These are phyloP conservation scores for Phytopythium oedochilum DNA, from an alignment of 352 stramenopile species.

Conservation along the genomic window DNA sequence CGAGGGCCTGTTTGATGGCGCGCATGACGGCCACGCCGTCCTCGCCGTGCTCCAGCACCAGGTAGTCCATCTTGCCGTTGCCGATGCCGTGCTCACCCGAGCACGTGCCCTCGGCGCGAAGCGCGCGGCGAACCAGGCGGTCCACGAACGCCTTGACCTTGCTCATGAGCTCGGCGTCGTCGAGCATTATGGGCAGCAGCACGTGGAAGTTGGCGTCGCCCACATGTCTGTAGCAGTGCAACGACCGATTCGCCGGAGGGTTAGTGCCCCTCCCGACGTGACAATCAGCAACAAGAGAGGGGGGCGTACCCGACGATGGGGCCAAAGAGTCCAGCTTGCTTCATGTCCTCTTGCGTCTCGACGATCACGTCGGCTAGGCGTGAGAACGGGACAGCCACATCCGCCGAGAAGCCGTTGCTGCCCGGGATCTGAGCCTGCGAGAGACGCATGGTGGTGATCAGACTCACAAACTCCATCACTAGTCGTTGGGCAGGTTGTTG, in stretches of 20 bases:
- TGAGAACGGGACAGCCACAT: conserved; percentile 95
- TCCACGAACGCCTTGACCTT: conserved; percentile 89
- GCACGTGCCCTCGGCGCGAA: conserved; percentile 93
- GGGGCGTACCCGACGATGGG: conserved; percentile 87
- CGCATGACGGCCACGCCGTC: conserved; percentile 91
- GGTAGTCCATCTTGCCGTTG: conserved; percentile 93
- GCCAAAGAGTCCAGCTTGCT: conserved; percentile 76
- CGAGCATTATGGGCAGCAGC: conserved; percentile 89
- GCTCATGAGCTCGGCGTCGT: conserved; percentile 80
- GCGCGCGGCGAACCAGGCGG: conserved; percentile 71
- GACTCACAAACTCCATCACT: no score
- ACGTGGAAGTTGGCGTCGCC: conserved; percentile 98
- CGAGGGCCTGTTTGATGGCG: conserved; percentile 92
- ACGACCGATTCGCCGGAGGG: no score
- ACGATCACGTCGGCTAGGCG: conserved; percentile 90
- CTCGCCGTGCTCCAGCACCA: conserved; percentile 87
- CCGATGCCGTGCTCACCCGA: conserved; percentile 98
- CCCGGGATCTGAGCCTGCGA: conserved; percentile 56
- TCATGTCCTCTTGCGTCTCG: conserved; percentile 88
- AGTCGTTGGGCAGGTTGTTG: no score
- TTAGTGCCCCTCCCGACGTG: no score
- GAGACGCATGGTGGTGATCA: no score
- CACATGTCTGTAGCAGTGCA: conserved; percentile 71
- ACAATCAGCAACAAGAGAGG: no score
- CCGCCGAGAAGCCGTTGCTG: conserved; percentile 83